Percentiles rank a stretch among this genome's conserved stretches.
phyloP scores from a whole-genome alignment of 2,329 filamentous ascomycete genomes.

The Chaetomiaceae sp. region DNA sequence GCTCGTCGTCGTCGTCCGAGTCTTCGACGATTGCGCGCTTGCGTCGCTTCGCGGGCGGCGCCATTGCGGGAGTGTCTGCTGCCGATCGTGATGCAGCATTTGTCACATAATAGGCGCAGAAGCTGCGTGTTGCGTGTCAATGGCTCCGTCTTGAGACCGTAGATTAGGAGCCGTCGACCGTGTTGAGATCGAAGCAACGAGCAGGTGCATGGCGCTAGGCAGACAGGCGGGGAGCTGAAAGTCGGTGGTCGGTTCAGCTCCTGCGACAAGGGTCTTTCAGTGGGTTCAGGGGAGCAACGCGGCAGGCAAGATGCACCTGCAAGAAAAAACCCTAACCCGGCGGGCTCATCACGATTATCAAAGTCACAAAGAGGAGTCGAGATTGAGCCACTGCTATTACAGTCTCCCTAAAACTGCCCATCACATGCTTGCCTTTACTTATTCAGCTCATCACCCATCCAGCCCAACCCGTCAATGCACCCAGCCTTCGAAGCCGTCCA shows the following conservation, averaged over 20 bases:
- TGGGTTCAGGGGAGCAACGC: too few relatives aligned
- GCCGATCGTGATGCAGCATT: conserved; percentile 15
- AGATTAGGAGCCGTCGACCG: not conserved
- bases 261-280: not conserved
- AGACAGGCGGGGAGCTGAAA: conserved; percentile 8
- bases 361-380: too few relatives aligned
- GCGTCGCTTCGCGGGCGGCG: conserved; percentile 45
- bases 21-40: conserved; percentile 23
- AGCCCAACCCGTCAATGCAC: conserved; percentile 5
- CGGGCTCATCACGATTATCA: too few relatives aligned
- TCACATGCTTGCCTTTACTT: too few relatives aligned
- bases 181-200: not conserved
- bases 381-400: too few relatives aligned
- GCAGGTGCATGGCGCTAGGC: conserved; percentile 4
- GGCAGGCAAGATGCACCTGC: too few relatives aligned
- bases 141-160: not conserved
- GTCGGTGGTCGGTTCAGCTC: not conserved
- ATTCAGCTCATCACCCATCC: not conserved
- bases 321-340: too few relatives aligned
- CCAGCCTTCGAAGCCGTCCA: conserved; percentile 69
- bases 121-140: not conserved
- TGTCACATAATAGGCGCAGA: conserved; percentile 9
- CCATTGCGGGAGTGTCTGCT: conserved; percentile 36
- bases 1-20: conserved; percentile 16
- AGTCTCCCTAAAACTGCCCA: too few relatives aligned